Percentiles rank a stretch among this genome's conserved stretches.
These are phyloP conservation scores for Plantago ovata DNA, from an alignment of 257 asterid genomes.

Conservation along the genomic window DNA sequence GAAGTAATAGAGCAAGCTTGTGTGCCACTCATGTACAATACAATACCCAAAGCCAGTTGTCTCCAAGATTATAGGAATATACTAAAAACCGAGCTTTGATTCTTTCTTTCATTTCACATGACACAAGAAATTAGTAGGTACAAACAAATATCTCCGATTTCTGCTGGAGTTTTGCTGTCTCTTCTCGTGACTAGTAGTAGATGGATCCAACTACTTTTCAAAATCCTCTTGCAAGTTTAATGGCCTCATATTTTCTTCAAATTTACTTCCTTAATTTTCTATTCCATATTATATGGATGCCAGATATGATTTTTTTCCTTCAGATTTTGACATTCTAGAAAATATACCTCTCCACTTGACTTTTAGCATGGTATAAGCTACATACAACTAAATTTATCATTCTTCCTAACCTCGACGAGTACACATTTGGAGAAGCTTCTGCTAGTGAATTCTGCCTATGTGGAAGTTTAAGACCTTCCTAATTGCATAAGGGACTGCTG, in stretches of 20 bases:
- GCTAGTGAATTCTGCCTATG: too few relatives aligned
- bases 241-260: slow-evolving; percentile 28
- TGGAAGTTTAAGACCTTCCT: too few relatives aligned
- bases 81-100: slow-evolving; percentile 4
- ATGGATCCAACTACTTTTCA: slow-evolving; percentile 10
- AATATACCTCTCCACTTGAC: background rate
- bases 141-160: slow-evolving; percentile 17
- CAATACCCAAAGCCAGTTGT: slow-evolving; percentile 25
- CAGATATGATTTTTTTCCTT: background rate
- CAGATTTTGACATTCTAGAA: slow-evolving; percentile 19
- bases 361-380: too few relatives aligned
- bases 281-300: slow-evolving; percentile 9
- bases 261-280: slow-evolving; percentile 5
- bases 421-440: too few relatives aligned
- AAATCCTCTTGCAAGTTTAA: slow-evolving; percentile 18
- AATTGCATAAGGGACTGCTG: too few relatives aligned
- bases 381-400: too few relatives aligned
- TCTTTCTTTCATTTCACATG: slow-evolving; percentile 18
- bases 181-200: too few relatives aligned
- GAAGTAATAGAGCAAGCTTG: too few relatives aligned
- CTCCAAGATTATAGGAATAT: slow-evolving; percentile 21
- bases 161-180: too few relatives aligned
- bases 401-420: too few relatives aligned
- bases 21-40: too few relatives aligned
- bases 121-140: background rate